Base-by-base conservation (phyloP, 83 land plant genomes). In the Picea engelmannii region DNA sequence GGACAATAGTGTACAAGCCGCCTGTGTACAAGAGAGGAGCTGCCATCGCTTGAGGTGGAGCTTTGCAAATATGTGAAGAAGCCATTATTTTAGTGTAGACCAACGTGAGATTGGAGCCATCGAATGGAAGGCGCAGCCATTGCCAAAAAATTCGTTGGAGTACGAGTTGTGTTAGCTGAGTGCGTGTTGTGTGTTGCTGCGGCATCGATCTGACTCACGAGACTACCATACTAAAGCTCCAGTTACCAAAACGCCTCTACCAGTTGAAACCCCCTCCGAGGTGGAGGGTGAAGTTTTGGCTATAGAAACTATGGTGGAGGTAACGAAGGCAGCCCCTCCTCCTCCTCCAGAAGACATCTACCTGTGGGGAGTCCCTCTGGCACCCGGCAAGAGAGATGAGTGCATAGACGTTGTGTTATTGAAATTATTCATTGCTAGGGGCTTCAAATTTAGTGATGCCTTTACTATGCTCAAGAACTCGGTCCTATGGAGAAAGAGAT, bases 351-450 rank as follows among this genome's bases (percentile, higher is more conserved):
- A 87, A 77, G 84, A 77, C 58, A 20, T 78, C 18, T 75, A 76
- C 35, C 80, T 90, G 78, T 90, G 92, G 92, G 92, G 92, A 24
- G 79, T 90, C 0, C 87, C 90, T 27, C 79, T 90, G 17, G 73
- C 81, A 24, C 74, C 78, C 8, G 49, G 73, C 65, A 85, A 85
- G 52, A 82, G 85, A 62, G 92, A 90, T 73, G 89, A 90, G 83
- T 47, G 87, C 71, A 87, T 83, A 44, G 91, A 90, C 70, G 88
- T 83, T 0, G 63, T 90, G 4, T 81, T 90, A 24, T 66, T 88
- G 58, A 90, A 90, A 79, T 90, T 90, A 69, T 83, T 90, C 38
- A 86, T 91, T 1, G 92, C 92, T 15, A 60, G 92, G 52, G 92
- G 88, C 25, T 90, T 90, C 82, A 90, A 88, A 82, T 89, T 79